Base-by-base conservation (phyloP, 805 yeast species). In the Wickerhamiella australiensis region DNA sequence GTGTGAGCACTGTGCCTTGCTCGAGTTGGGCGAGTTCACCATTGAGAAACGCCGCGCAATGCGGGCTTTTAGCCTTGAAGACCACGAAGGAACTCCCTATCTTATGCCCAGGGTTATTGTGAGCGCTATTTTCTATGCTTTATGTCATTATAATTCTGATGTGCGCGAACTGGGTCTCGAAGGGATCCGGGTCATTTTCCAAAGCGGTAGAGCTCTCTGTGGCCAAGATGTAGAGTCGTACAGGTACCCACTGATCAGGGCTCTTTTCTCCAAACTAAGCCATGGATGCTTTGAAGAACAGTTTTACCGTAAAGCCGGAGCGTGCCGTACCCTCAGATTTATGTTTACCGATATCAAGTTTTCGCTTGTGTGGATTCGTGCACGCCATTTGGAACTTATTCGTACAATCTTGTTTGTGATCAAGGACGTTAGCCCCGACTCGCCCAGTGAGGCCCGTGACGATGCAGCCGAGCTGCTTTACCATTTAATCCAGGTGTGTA, bases 251-350 rank as follows among this genome's bases (percentile, higher is more conserved):
- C 72, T 87, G 33, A 75, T 87, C 55, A 75, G 92, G 52, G 73
- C 81, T 5, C 69, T 90, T 70, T 79, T 85, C 56, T 80, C 85
- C 46, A 81, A 80, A 48, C 82, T 94, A 59, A 79, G 92, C 41
- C 99, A 94, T 60, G 76, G 85, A 42, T 88, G 97, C 66, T 92
- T 84, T 61, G 94, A 85, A 54, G 95, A 85, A 63, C 81, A 79
- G 31, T 90, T 84, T 65, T 85, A 83, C 62, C 74, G 80, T 29
- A 92, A 92, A 57, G 71, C 85, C 7, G 96, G 96, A 6, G 96
- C 97, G 36, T 80, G 90, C 35, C 60, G 84, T 23, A 97, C 98
- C 20, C 69, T 92, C 44, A 73, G 77, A 55, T 77, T 86, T 1
- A 71, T 90, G 69, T 72, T 86, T 35, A 74, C 75, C 41, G 92